Conservation (phyloP, 805 yeast species). For the Wickerhamiella vanderwaltii region DNA sequence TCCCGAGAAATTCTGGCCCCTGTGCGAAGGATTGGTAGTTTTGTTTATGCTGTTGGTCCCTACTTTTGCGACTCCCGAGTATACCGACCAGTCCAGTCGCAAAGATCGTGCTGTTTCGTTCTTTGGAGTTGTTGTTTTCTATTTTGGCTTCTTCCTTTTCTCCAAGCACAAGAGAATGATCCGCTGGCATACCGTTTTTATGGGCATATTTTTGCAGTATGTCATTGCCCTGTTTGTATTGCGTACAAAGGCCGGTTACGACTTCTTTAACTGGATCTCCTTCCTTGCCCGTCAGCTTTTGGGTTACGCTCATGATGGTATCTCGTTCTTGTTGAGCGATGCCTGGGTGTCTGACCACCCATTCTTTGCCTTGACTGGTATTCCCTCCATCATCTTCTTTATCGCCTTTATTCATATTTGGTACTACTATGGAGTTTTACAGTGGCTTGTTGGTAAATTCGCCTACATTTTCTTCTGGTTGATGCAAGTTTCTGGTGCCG, state of each 20-base stretch:
- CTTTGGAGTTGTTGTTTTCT: slow-evolving; percentile 40
- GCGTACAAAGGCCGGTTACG: slow-evolving; percentile 48
- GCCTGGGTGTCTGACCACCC: slow-evolving; percentile 31
- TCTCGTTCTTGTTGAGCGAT: slow-evolving; percentile 41
- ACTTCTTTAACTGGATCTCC: slow-evolving; percentile 49
- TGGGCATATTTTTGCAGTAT: slow-evolving; percentile 48
- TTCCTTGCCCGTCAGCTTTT: slow-evolving; percentile 44
- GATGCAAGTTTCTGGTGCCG: slow-evolving; percentile 49
- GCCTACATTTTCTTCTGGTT: slow-evolving; percentile 50
- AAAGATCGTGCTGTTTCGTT: slow-evolving; percentile 47
- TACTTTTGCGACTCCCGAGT: slow-evolving; percentile 39
- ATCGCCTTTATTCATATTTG: slow-evolving; percentile 50
- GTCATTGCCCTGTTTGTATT: slow-evolving; percentile 49
- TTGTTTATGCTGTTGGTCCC: slow-evolving; percentile 41
- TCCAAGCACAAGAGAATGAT: slow-evolving; percentile 36
- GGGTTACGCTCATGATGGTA: slow-evolving; percentile 47
- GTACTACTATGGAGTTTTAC: slow-evolving; percentile 47
- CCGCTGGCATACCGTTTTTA: slow-evolving; percentile 48
- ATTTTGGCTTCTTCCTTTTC: slow-evolving; percentile 34
- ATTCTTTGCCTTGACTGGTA: slow-evolving; percentile 44
- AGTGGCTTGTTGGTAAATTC: slow-evolving; percentile 47
- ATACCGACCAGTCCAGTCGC: slow-evolving; percentile 36
- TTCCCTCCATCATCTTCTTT: slow-evolving; percentile 54
- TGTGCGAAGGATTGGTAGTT: slow-evolving; percentile 36
- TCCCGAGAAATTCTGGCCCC: slow-evolving; percentile 34